Evolutionary conservation across 371 early-diverging fungal species (phyloP), one percentile per base, ranked within the genome.

Genomic region (Mucor plumbeus): DNA sequence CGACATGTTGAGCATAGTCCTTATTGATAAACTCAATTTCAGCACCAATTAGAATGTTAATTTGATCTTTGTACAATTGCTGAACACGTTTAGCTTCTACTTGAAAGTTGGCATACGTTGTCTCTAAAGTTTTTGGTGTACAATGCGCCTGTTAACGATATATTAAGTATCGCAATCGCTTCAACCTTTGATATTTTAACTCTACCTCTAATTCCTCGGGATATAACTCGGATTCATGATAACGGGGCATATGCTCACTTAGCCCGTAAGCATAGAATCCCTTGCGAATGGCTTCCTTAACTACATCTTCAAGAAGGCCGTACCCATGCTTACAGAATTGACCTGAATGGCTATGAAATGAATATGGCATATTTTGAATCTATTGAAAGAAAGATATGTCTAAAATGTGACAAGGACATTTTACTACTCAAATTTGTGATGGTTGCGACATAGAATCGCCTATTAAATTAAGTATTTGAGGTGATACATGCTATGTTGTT

Each of bases 21-120:
- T 68, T 39, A 57, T 80, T 88, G 62, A 95, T 94, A 78, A 80
- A 87, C 76, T 98, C 98, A 50, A 95, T 95, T 75, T 98, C 98
- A 59, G 91, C 85, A 0, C 97, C 98, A 19, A 98, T 87, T 6
- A 98, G 65, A 0, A 98, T 80, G 4, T 71, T 59, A 33, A 94
- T 93, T 48, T 87, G 75, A 15, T 77, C 75, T 15, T 70, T 61
- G 69, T 92, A 94, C 58, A 85, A 74, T 26, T 63, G 66, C 53
- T 86, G 88, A 33, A 97, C 81, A 0, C 88, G 84, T 21, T 78
- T 85, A 0, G 98, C 98, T 67, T 94, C 90, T 4, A 55, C 61
- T 2, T 89, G 72, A 67, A 87, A 96, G 10, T 70, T 79, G 7
- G 73, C 70, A 68, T 90, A 97, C 11, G 77, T 81, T 13, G 54